phyloP scores from a whole-genome alignment of 352 stramenopile species.

The Blastocystis sp. region DNA sequence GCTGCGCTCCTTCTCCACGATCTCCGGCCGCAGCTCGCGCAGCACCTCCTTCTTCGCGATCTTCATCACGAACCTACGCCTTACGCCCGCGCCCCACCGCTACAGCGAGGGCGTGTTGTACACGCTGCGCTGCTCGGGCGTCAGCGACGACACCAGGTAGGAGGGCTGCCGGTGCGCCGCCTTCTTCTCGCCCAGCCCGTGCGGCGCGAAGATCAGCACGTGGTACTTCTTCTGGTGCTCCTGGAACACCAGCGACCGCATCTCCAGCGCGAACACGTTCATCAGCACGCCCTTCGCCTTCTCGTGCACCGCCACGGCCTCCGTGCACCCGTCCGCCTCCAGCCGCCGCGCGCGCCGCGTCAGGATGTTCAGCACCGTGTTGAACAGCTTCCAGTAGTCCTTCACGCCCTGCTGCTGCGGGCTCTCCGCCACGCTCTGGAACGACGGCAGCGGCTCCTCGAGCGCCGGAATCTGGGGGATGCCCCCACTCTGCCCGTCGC shows the following conservation, averaged over 20 bases:
- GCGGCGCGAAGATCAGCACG: background rate
- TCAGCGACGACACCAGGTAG: constrained; percentile 20
- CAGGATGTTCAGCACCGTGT: constrained; percentile 4
- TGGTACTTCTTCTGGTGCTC: constrained; percentile 22
- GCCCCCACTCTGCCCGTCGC: background rate
- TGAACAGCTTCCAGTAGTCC: constrained; percentile 51
- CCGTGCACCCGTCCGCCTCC: background rate
- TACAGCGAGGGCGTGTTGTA: constrained; percentile 58
- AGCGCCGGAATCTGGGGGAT: background rate
- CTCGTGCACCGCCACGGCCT: background rate
- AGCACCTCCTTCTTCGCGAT: constrained; percentile 58
- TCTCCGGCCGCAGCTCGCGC: constrained; percentile 34
- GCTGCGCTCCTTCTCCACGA: constrained; percentile 28
- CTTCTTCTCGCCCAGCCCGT: background rate
- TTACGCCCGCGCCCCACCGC: background rate
- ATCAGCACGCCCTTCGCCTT: constrained; percentile 5
- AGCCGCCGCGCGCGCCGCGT: background rate
- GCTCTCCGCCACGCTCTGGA: constrained; percentile 29
- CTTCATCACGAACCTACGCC: constrained; percentile 53
- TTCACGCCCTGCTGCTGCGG: constrained; percentile 7
- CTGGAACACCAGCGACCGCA: constrained; percentile 8
- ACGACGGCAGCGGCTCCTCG: constrained; percentile 8
- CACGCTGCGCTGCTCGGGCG: constrained; percentile 15
- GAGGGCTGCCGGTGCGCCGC: background rate
- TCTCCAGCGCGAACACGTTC: constrained; percentile 11